These are phyloP conservation scores for Trametes punicea DNA, from an alignment of 768 basidiomycete genomes.

Conservation along the genomic window DNA sequence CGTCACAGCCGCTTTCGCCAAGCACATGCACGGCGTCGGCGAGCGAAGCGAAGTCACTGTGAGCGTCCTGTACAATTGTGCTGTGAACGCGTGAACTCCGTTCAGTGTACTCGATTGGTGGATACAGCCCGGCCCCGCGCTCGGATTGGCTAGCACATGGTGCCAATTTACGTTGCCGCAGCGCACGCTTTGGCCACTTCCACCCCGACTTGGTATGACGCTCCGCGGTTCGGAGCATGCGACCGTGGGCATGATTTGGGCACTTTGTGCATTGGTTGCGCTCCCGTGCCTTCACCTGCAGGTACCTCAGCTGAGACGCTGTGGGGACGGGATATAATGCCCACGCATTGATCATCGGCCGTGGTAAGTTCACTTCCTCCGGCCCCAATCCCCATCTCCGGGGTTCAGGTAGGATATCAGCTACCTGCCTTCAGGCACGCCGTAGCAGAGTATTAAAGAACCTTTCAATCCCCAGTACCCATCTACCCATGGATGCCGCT, in stretches of 20 bases:
- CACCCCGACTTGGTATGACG: not conserved
- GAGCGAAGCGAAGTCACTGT: not conserved
- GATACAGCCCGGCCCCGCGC: not conserved
- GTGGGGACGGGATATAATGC: no score
- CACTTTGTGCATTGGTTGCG: no score
- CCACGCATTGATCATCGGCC: no score
- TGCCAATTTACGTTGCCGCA: not conserved
- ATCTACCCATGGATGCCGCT: not conserved
- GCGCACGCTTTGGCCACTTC: not conserved
- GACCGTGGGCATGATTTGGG: not conserved
- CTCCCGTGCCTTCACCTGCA: no score
- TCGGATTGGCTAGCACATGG: not conserved
- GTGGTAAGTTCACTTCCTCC: no score
- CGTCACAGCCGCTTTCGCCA: slow-evolving; percentile 1
- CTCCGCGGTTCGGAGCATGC: not conserved
- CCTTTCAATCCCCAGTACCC: no score
- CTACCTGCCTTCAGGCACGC: no score
- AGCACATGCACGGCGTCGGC: not conserved
- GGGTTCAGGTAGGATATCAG: no score
- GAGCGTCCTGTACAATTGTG: not conserved
- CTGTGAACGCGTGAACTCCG: not conserved
- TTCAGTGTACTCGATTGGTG: not conserved
- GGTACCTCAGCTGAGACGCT: no score
- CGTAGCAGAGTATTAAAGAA: no score
- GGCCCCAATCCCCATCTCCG: no score